Percentiles rank a stretch among this genome's conserved stretches.
These are phyloP conservation scores for Tilletiopsis washingtonensis DNA, from an alignment of 1,284 basidiomycete genomes.

Conservation along the genomic window DNA sequence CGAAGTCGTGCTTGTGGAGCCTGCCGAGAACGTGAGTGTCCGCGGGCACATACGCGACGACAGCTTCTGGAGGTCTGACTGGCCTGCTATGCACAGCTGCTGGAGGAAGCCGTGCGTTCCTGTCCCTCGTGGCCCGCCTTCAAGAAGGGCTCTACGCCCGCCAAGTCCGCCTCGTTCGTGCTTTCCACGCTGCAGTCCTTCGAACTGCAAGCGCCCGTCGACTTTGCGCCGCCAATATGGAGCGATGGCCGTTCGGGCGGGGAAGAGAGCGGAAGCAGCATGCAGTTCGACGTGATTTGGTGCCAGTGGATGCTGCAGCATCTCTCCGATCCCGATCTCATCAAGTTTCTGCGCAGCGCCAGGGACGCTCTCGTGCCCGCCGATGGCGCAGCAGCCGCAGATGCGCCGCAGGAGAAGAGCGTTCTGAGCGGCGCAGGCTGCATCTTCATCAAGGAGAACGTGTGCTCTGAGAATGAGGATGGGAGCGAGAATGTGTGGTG, in stretches of 20 bases:
- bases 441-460: conserved; percentile 46
- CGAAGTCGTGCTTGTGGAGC: conserved; percentile 45
- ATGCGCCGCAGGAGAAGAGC: background rate
- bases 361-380: conserved; percentile 19
- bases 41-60: background rate
- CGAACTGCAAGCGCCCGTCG: conserved; percentile 4
- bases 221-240: conserved; percentile 15
- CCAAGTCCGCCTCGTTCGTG: conserved; percentile 19
- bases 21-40: conserved; percentile 27
- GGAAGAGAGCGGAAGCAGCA: conserved; percentile 7
- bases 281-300: conserved; percentile 41
- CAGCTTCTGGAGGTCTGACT: conserved; percentile 16
- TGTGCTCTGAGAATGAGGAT: conserved; percentile 36
- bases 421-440: conserved; percentile 16
- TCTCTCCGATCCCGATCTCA: conserved; percentile 39
- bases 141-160: conserved; percentile 32
- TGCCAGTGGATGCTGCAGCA: conserved; percentile 46
- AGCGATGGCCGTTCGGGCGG: no score
- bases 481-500: conserved; percentile 40
- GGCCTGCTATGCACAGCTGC: conserved; percentile 13
- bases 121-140: conserved; percentile 30
- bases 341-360: conserved; percentile 33
- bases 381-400: background rate
- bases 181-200: conserved; percentile 34
- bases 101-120: conserved; percentile 30